Evolutionary conservation across 495 filamentous ascomycete genomes (phyloP).

Genomic region (Penicillium desertorum): DNA sequence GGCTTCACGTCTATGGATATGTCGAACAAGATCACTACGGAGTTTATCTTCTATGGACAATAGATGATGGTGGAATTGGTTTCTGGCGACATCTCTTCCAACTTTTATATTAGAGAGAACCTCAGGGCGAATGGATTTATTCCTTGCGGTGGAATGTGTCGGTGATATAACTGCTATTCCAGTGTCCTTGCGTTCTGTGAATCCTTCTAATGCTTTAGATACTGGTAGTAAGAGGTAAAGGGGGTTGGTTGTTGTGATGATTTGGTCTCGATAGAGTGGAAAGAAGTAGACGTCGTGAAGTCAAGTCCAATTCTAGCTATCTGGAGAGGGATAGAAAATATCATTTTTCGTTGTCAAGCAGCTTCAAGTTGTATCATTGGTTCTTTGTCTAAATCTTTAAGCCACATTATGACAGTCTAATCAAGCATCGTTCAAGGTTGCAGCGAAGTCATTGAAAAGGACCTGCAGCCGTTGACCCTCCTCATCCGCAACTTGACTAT

Average conservation of each 20-base stretch:
- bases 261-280: background rate
- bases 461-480: constrained; percentile 26
- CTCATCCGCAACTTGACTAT: constrained; percentile 29
- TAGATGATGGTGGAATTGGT: constrained; percentile 22
- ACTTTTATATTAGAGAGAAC: constrained; percentile 32
- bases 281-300: too few species aligned
- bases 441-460: constrained; percentile 17
- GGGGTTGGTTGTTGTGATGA: background rate
- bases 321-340: too few species aligned
- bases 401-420: background rate
- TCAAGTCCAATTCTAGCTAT: too few species aligned
- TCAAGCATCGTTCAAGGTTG: background rate
- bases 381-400: too few species aligned
- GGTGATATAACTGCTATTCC: constrained; percentile 1
- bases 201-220: constrained; percentile 4
- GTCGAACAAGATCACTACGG: constrained; percentile 20
- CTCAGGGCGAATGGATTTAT: background rate
- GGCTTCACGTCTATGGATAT: constrained; percentile 7
- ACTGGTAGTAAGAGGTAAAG: background rate
- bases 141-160: constrained; percentile 14
- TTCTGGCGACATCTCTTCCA: constrained; percentile 26
- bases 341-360: too few species aligned
- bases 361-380: too few species aligned
- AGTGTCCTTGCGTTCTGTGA: constrained; percentile 3
- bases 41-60: constrained; percentile 32